A percentile compares a stretch with the other conserved stretches of the same genome.
Conservation (phyloP, 345 rosid genomes). For the Citrus mangshanensis region DNA sequence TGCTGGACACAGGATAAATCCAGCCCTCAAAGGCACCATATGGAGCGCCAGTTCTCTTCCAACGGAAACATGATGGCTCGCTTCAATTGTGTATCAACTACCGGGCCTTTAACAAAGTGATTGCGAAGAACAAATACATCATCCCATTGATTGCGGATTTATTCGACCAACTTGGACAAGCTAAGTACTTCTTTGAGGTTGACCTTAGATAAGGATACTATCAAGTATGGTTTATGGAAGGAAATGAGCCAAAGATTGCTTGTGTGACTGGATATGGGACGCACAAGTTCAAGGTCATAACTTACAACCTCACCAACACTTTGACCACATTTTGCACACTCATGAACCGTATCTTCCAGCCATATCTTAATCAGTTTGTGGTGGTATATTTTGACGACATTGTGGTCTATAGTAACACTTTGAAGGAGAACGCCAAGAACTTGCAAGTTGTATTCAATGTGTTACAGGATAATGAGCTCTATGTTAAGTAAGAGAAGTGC, state of each 20-base stretch:
- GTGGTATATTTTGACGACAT: background rate
- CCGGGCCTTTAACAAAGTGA: background rate
- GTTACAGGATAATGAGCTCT: background rate
- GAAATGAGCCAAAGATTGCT: background rate
- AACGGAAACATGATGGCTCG: background rate
- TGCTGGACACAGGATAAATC: too few relatives aligned
- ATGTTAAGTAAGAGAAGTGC: background rate
- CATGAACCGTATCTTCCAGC: background rate
- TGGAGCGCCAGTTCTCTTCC: background rate
- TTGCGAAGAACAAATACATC: background rate
- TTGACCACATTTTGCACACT: background rate
- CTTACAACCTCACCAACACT: too few relatives aligned
- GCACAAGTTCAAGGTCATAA: background rate
- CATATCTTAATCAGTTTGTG: background rate
- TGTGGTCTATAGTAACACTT: background rate
- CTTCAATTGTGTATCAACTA: background rate
- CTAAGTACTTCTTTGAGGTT: background rate
- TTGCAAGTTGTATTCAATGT: background rate
- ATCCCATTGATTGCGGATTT: background rate
- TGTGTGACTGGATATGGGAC: background rate
- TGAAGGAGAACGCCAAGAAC: background rate
- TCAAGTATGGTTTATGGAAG: background rate
- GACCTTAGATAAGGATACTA: background rate
- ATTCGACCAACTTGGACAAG: background rate
- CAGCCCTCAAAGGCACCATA: too few relatives aligned